Conservation (phyloP, 2,329 filamentous ascomycete species). For the Colletotrichum sp. region DNA sequence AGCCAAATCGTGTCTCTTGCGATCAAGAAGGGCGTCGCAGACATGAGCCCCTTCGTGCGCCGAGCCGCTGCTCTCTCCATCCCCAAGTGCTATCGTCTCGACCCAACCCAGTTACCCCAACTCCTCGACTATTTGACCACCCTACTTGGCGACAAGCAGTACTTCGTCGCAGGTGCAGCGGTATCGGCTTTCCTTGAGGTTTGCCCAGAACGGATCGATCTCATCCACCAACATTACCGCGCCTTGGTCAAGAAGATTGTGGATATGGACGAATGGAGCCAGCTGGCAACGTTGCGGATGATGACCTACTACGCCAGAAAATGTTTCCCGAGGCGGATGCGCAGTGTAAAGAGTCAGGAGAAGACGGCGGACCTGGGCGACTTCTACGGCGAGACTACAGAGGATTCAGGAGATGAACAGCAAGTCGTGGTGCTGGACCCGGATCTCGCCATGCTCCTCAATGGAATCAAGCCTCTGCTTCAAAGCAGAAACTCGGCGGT, state of each 20-base stretch:
- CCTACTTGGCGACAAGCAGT: constrained; percentile 88
- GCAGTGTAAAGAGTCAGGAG: constrained; percentile 52
- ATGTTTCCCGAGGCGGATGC: constrained; percentile 80
- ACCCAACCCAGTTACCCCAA: constrained; percentile 84
- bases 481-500: constrained; percentile 94
- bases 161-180: constrained; percentile 94
- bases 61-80: constrained; percentile 93
- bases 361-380: constrained; percentile 60
- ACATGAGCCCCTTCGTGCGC: constrained; percentile 94
- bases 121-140: constrained; percentile 81
- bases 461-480: constrained; percentile 80
- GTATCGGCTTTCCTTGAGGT: constrained; percentile 89
- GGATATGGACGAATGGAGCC: constrained; percentile 99
- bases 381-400: constrained; percentile 77
- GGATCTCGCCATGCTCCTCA: constrained; percentile 82
- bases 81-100: constrained; percentile 92
- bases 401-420: constrained; percentile 45
- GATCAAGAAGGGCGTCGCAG: constrained; percentile 90
- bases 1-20: constrained; percentile 96
- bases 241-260: constrained; percentile 86
- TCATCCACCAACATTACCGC: constrained; percentile 91
- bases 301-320: constrained; percentile 85
- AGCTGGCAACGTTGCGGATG: constrained; percentile 81
- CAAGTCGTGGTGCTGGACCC: constrained; percentile 74
- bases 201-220: constrained; percentile 84